Percentiles rank a stretch among this genome's conserved stretches.
These are phyloP conservation scores for Rhinocladiella similis DNA, from an alignment of 2,329 filamentous ascomycete genomes.

Conservation along the genomic window DNA sequence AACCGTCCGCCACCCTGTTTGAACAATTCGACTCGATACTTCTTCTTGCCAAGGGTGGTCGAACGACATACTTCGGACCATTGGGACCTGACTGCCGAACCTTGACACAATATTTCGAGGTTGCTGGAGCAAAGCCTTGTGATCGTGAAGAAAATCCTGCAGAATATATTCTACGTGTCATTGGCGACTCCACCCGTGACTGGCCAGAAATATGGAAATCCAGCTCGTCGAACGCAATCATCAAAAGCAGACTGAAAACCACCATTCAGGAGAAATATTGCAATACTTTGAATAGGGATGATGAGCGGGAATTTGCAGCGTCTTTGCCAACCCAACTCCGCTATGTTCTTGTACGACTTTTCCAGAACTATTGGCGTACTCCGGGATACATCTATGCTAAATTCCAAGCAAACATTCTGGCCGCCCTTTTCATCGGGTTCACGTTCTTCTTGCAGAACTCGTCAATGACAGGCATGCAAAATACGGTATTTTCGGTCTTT, in stretches of 20 bases:
- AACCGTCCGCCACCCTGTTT: conserved; percentile 88
- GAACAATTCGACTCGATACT: conserved; percentile 70
- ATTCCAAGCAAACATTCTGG: conserved; percentile 54
- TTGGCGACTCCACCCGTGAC: conserved; percentile 60
- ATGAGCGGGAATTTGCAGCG: conserved; percentile 70
- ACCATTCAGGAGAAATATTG: neutral
- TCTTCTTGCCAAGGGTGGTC: conserved; percentile 63
- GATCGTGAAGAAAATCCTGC: conserved; percentile 65
- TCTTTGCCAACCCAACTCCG: conserved; percentile 66
- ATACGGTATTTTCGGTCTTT: conserved; percentile 71
- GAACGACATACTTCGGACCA: conserved; percentile 67
- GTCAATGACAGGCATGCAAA: conserved; percentile 66
- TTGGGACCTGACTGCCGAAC: conserved; percentile 59
- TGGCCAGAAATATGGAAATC: conserved; percentile 64
- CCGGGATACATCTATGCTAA: conserved; percentile 77
- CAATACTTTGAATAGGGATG: neutral
- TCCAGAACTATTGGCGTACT: conserved; percentile 90
- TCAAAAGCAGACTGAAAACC: neutral
- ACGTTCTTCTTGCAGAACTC: conserved; percentile 69
- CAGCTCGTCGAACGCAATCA: conserved; percentile 53
- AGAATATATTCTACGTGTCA: conserved; percentile 67
- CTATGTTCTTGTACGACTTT: conserved; percentile 70
- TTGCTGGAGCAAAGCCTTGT: conserved; percentile 60
- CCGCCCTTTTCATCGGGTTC: conserved; percentile 50
- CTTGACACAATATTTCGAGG: conserved; percentile 64